Percentiles rank a stretch among this genome's conserved stretches.
These are phyloP conservation scores for Proliferodiscus dingleyae DNA, from an alignment of 2,329 filamentous ascomycete species.

Conservation along the genomic window DNA sequence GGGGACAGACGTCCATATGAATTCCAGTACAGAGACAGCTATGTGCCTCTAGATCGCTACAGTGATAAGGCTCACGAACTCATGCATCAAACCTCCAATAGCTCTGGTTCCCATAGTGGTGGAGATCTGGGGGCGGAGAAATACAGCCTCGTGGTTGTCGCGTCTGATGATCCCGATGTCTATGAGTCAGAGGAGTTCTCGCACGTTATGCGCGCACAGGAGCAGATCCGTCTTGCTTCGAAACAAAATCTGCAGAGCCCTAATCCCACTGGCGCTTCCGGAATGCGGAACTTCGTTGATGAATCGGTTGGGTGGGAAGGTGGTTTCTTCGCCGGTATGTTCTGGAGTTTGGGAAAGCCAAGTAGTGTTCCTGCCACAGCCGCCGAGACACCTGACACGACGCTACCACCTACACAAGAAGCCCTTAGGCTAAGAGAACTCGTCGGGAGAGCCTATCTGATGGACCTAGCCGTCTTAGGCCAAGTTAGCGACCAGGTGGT, in stretches of 20 bases:
- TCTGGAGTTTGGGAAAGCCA: constrained; percentile 65
- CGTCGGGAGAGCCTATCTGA: constrained; percentile 73
- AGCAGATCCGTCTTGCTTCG: constrained; percentile 69
- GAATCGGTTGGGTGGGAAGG: constrained; percentile 83
- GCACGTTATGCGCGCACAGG: constrained; percentile 59
- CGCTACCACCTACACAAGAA: constrained; percentile 32
- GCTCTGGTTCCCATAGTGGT: constrained; percentile 28
- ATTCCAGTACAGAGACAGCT: constrained; percentile 70
- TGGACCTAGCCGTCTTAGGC: constrained; percentile 73
- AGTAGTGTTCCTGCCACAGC: constrained; percentile 31
- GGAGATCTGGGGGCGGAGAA: constrained; percentile 35
- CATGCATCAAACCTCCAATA: constrained; percentile 46
- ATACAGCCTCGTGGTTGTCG: constrained; percentile 54
- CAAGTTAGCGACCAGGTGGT: constrained; percentile 65
- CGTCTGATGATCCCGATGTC: constrained; percentile 77
- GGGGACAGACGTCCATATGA: constrained; percentile 76
- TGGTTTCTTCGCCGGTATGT: constrained; percentile 77
- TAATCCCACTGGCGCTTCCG: constrained; percentile 29
- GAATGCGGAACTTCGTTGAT: constrained; percentile 64
- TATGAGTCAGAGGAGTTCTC: constrained; percentile 61
- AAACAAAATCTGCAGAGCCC: constrained; percentile 46
- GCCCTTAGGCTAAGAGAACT: constrained; percentile 67
- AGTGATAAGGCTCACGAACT: constrained; percentile 52
- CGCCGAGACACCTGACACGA: constrained; percentile 33
- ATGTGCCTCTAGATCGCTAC: constrained; percentile 71